These are phyloP conservation scores for Yarrowia hollandica DNA, from an alignment of 805 yeast genomes.

Conservation along the genomic window DNA sequence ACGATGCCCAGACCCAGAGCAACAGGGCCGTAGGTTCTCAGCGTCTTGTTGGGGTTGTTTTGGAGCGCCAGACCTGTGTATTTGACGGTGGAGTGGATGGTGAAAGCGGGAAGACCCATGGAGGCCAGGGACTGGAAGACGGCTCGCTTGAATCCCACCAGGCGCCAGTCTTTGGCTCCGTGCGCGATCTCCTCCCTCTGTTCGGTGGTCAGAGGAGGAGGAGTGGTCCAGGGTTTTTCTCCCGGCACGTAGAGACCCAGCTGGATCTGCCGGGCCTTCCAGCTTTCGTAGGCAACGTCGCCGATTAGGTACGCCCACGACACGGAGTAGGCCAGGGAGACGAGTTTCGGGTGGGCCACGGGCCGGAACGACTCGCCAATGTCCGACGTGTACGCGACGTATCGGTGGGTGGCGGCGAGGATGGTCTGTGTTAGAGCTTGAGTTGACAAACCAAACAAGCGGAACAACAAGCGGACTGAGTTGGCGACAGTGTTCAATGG, in stretches of 20 bases:
- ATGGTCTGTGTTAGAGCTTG: slow-evolving; percentile 40
- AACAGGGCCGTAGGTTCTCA: slow-evolving; percentile 73
- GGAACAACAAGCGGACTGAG: background rate
- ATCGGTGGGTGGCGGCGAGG: slow-evolving; percentile 69
- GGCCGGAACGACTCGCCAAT: slow-evolving; percentile 86
- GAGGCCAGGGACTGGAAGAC: slow-evolving; percentile 78
- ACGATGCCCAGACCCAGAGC: slow-evolving; percentile 75
- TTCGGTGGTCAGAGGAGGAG: slow-evolving; percentile 45
- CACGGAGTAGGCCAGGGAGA: slow-evolving; percentile 64
- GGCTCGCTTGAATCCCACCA: slow-evolving; percentile 68
- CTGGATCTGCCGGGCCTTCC: slow-evolving; percentile 57
- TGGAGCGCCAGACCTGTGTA: slow-evolving; percentile 65
- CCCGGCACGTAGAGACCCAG: slow-evolving; percentile 65
- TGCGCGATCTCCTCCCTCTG: slow-evolving; percentile 42
- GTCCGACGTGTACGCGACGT: slow-evolving; percentile 84
- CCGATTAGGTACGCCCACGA: slow-evolving; percentile 76
- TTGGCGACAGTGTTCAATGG: no score
- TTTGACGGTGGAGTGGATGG: slow-evolving; percentile 71
- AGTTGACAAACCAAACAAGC: no score
- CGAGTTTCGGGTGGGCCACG: slow-evolving; percentile 69
- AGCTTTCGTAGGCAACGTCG: slow-evolving; percentile 70
- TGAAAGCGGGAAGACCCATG: slow-evolving; percentile 85
- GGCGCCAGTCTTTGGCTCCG: slow-evolving; percentile 63
- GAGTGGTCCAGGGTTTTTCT: slow-evolving; percentile 64
- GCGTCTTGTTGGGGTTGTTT: slow-evolving; percentile 49